Base-by-base conservation (phyloP, 768 basidiomycete genomes). In the Macrolepiota dolichaula region DNA sequence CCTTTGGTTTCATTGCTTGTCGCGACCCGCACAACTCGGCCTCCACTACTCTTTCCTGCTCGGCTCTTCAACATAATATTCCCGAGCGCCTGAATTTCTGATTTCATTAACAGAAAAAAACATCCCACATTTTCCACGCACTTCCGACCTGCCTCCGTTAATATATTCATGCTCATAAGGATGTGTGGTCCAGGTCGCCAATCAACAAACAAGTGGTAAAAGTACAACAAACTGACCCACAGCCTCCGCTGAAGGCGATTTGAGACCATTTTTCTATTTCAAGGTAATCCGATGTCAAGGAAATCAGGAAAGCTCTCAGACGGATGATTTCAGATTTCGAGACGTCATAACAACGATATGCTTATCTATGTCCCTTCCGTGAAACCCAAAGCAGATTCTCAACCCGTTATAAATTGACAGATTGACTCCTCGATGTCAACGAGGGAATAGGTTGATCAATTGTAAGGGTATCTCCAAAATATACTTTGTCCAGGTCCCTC, bases 1-100 rank as follows among this genome's bases (percentile, higher is more conserved):
- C 32, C 17, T 56, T 56, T 56, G 55, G 55, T 56, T 56, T 56
- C 17, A 56, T 56, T 56, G 42, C 55, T n/a, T 46, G 40, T 56
- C 42, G 13, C 27, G 17, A 17, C 29, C 55, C 55, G 55, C 25
- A 44, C 42, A 56, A 47, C 42, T 46, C 55, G 55, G 55, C 25
- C 17, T 36, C 19, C 42, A 47, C 40, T n/a, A n/a, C 29, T 3
- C 29, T 3, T 32, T 32, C 29, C 29, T 32, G 3, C 7, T 7
- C 29, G 29, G 29, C 29, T 32, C 29, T 32, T 3, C 29, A 32
- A 3, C 29, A 32, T 7, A 32, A 32, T 32, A 32, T 32, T 32
- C 29, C 29, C n/a, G n/a, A n/a, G n/a, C n/a, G n/a, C n/a, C n/a
- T n/a, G n/a, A n/a, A n/a, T n/a, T n/a, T n/a, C n/a, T n/a, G n/a